These are phyloP conservation scores for Tuctoria greenei DNA, from an alignment of 176 grass and related monocot species.

Conservation along the genomic window DNA sequence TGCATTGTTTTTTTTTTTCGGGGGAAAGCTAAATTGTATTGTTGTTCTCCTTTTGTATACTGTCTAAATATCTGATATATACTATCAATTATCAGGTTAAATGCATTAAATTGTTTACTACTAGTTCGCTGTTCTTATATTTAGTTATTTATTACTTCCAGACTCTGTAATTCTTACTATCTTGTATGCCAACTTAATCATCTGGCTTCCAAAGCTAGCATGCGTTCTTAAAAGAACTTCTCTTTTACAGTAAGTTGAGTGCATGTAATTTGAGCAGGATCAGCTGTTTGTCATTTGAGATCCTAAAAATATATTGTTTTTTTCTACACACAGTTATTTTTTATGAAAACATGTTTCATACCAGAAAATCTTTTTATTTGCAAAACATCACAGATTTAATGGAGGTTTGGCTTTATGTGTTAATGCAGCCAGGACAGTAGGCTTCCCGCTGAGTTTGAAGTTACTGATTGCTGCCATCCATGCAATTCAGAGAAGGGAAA, in stretches of 20 bases:
- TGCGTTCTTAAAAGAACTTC: not conserved
- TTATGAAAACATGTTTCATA: not conserved
- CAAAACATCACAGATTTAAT: conserved; percentile 1
- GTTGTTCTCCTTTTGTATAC: not conserved
- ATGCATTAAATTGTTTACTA: not conserved
- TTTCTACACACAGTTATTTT: not conserved
- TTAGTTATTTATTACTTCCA: conserved; percentile 17
- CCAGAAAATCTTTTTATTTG: not conserved
- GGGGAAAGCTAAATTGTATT: not conserved
- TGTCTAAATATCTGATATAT: not conserved
- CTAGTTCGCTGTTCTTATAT: conserved; percentile 8
- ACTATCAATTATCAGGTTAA: not conserved
- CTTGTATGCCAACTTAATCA: not conserved
- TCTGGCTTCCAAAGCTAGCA: not conserved
- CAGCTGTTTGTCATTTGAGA: conserved; percentile 2
- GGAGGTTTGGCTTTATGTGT: conserved; percentile 18
- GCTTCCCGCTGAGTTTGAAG: conserved; percentile 96
- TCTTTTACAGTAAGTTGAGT: not conserved
- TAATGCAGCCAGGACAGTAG: conserved; percentile 91
- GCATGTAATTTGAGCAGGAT: not conserved
- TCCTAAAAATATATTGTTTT: conserved; percentile 10
- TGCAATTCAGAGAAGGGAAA: conserved; percentile 72
- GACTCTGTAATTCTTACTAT: not conserved
- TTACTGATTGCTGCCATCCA: conserved; percentile 77
- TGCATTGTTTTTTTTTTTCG: not conserved